Evolutionary conservation across 345 rosid species (phyloP), one percentile per base, ranked within the genome.

Genomic region (Sisymbrium irio): DNA sequence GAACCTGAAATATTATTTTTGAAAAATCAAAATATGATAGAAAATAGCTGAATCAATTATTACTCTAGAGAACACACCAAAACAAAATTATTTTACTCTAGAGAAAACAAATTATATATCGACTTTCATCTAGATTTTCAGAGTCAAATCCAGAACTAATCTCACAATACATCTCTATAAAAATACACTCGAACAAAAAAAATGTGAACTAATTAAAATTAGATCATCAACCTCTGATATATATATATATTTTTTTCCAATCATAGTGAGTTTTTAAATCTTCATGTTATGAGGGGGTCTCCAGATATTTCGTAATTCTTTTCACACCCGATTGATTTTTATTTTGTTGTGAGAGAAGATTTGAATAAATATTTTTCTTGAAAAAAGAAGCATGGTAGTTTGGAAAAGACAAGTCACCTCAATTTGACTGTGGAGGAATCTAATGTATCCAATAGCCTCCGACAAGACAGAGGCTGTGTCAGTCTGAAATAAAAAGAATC

Each of bases 391-490:
- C 37, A 61, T 69, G 73, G 63, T 71, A 65, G 57, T 71, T 62
- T 57, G 61, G 77, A 65, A 64, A 70, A 55, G 71, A 70, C 64
- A 76, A 59, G 66, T 80, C 81, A 83, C 89, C 95, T 89, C 78
- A 58, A 83, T 72, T 82, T 84, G 96, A 80, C 87, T 82, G 60
- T 84, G 96, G 49, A 89, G 85, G 83, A 85, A 87, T 44, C 85
- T 81, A 30, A 87, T 85, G 71, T 85, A 85, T 32, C 89, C 88
- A 66, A 84, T 81, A 39, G 90, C 86, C 67, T 88, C 89, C 65
- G 85, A 83, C 77, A 88, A 63, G 62, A 88, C 93, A 62, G 90
- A 78, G 50, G 89, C 93, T 17, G 91, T 85, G 78, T 88, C 91
- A 69, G 88, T 83, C 93, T 88, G 90, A 74, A 76, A 61, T 22